Evolutionary conservation across 352 stramenopile species (phyloP).

Genomic region (Globisporangium abappressorium): DNA sequence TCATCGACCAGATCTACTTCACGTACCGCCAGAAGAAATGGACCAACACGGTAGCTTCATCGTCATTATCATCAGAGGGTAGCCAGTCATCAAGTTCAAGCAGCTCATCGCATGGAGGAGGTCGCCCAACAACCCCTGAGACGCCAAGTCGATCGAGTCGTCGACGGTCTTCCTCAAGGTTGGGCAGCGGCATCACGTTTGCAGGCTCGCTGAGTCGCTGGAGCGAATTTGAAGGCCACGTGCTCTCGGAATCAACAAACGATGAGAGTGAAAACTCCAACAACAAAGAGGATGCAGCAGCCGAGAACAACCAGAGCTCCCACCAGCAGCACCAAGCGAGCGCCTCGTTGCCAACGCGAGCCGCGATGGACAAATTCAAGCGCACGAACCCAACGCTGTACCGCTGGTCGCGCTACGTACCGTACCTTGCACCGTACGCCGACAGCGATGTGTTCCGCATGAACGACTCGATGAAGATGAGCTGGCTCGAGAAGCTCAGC

Average conservation of each 20-base stretch:
- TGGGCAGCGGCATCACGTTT: slow-evolving; percentile 56
- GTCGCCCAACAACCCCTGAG: slow-evolving; percentile 1
- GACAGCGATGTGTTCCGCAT: slow-evolving; percentile 63
- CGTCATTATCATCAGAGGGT: neutral
- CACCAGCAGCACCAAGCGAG: slow-evolving; percentile 17
- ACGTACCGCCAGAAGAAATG: slow-evolving; percentile 54
- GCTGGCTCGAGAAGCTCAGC: slow-evolving; percentile 53
- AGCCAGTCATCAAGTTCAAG: neutral
- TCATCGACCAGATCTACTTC: slow-evolving; percentile 52
- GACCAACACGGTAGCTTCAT: slow-evolving; percentile 24
- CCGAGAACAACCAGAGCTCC: slow-evolving; percentile 20
- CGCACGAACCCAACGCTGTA: slow-evolving; percentile 58
- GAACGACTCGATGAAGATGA: slow-evolving; percentile 32
- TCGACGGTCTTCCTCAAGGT: slow-evolving; percentile 36
- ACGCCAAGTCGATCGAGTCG: slow-evolving; percentile 9
- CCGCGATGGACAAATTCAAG: slow-evolving; percentile 42
- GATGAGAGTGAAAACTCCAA: slow-evolving; percentile 22
- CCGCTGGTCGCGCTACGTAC: slow-evolving; percentile 51
- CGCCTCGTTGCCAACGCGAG: neutral
- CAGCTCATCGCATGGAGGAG: neutral
- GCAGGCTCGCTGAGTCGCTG: slow-evolving; percentile 48
- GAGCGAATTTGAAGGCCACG: slow-evolving; percentile 52
- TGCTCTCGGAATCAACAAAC: slow-evolving; percentile 25
- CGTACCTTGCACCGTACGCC: slow-evolving; percentile 48
- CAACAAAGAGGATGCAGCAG: neutral